Evolutionary conservation across 768 basidiomycete species (phyloP), one percentile per base, ranked within the genome.

Genomic region (Roridomyces roridus): DNA sequence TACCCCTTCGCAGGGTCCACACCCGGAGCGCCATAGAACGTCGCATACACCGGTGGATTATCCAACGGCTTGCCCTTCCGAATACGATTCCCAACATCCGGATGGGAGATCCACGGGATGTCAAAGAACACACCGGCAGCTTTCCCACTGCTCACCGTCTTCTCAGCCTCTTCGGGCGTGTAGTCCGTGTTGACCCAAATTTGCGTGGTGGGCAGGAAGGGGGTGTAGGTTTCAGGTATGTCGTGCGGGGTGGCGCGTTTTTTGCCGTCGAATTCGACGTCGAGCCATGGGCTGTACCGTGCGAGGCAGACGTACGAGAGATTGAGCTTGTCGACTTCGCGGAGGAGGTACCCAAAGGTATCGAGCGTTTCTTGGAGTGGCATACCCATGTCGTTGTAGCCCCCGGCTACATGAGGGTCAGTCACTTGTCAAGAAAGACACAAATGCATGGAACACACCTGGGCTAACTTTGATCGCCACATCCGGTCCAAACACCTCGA

Each of bases 401-500:
- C 69, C 17, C 69, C 71, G 39, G 57, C 67, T 8, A 74, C 75
- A 48, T 57, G 68, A 20, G 77, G 29, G 39, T 72, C 71, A 46
- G 73, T 61, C 15, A 28, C 36, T 24, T 35, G 34, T 14, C 14
- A 24, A 3, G 23, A 25, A 12, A n/a, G 47, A 39, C 17, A 28
- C 6, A 31, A 50, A 10, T 8, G 31, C 55, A 11, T 12, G n/a
- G n/a, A n/a, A n/a, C n/a, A n/a, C n/a, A 57, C 55, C 40, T 12
- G 56, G 56, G 20, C 43, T 51, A 6, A 58, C 5, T 34, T 51
- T 51, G 8, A 58, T 72, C n/a, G 72, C 71, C 36, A 71, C 64
- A 23, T 74, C 72, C 24, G 66, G 58, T 5, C 76, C 76, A 55
- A 68, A 75, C 31, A 76, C 72, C 15, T 70, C 67, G 40, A 66